These are phyloP conservation scores for Lepiota brunneoincarnata DNA, from an alignment of 768 basidiomycete genomes.

Conservation along the genomic window DNA sequence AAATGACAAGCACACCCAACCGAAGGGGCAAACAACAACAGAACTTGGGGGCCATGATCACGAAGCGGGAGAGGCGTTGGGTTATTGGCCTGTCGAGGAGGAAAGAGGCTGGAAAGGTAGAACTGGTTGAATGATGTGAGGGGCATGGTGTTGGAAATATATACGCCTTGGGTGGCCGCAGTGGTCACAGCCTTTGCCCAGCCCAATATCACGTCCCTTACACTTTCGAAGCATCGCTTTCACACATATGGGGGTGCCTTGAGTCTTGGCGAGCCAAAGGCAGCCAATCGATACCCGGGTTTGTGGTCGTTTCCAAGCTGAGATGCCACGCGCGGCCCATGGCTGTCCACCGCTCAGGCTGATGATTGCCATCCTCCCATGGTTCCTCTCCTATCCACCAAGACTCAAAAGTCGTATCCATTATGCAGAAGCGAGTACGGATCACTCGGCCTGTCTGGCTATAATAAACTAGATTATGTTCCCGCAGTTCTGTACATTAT, in stretches of 20 bases:
- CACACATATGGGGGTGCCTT: background rate
- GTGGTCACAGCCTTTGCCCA: background rate
- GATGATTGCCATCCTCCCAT: too few species aligned
- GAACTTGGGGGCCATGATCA: conserved; percentile 36
- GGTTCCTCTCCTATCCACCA: too few species aligned
- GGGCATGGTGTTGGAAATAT: background rate
- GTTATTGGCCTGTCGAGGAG: background rate
- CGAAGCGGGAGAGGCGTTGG: background rate
- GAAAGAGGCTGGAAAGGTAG: conserved; percentile 6
- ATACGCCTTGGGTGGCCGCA: background rate
- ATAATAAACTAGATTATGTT: too few species aligned
- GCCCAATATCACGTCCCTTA: background rate
- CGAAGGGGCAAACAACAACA: conserved; percentile 43
- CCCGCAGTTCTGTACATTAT: too few species aligned
- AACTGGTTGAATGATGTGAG: background rate
- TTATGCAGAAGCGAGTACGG: too few species aligned
- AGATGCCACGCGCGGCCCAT: too few species aligned
- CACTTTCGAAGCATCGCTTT: background rate
- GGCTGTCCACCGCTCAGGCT: too few species aligned
- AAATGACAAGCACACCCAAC: conserved; percentile 37
- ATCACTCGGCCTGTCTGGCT: too few species aligned
- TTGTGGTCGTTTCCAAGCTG: too few species aligned
- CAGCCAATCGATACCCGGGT: too few species aligned
- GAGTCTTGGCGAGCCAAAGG: too few species aligned
- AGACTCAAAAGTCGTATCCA: too few species aligned